Evolutionary conservation across 2,329 filamentous ascomycete species (phyloP).

Genomic region (Beauveria brongniartii): DNA sequence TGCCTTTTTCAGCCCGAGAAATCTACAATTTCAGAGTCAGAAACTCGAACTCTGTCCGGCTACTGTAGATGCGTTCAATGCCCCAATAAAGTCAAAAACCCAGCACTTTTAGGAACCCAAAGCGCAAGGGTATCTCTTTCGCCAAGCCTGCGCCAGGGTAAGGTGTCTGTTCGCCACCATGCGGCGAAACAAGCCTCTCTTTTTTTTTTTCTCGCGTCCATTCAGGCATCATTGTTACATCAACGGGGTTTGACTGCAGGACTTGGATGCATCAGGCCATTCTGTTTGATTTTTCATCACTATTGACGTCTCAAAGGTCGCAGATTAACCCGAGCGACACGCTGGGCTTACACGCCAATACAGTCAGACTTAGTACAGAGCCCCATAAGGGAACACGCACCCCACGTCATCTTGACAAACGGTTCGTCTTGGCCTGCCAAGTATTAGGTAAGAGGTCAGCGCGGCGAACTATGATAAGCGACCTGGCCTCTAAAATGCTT

Average conservation of each 20-base stretch:
- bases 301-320: neutral
- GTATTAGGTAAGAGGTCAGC: slow-evolving; percentile 5
- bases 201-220: neutral
- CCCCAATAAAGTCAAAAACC: neutral
- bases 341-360: slow-evolving; percentile 6
- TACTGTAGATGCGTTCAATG: neutral
- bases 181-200: neutral
- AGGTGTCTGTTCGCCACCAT: slow-evolving; percentile 1
- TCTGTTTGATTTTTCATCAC: neutral
- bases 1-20: no score
- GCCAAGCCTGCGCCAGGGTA: slow-evolving; percentile 3
- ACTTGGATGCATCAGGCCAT: neutral
- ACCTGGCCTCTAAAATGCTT: neutral
- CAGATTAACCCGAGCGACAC: neutral
- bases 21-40: no score
- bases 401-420: slow-evolving; percentile 8
- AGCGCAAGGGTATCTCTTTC: neutral
- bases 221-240: neutral
- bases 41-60: no score
- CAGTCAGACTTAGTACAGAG: slow-evolving; percentile 11
- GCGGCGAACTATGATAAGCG: neutral
- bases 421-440: slow-evolving; percentile 8
- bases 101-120: neutral
- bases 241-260: neutral
- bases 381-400: slow-evolving; percentile 3